Percentiles rank a stretch among this genome's conserved stretches.
Conservation (phyloP, 2,329 filamentous ascomycete genomes). For the Aspergillus brasiliensis region DNA sequence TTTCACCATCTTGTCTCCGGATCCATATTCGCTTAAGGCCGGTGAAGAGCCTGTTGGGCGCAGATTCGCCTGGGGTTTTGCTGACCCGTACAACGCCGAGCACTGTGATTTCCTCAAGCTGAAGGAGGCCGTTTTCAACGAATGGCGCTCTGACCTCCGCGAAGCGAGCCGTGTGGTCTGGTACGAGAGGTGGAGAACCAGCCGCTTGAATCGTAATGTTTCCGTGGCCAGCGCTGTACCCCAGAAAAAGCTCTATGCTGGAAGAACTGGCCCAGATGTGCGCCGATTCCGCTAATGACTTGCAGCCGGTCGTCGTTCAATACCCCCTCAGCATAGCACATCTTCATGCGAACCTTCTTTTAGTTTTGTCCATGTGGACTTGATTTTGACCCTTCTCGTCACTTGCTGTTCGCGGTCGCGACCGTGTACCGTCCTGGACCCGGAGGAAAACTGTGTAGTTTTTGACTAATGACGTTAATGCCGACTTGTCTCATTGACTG, state of each 20-base stretch:
- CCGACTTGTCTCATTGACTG: not conserved
- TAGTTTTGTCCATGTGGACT: not conserved
- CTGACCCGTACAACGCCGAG: slow-evolving; percentile 84
- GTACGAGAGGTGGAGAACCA: slow-evolving; percentile 93
- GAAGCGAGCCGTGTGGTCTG: slow-evolving; percentile 88
- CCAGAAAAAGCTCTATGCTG: slow-evolving; percentile 29
- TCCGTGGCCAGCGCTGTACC: slow-evolving; percentile 16
- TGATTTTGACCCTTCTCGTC: not conserved
- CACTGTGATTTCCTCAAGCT: slow-evolving; percentile 94
- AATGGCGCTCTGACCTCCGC: slow-evolving; percentile 89
- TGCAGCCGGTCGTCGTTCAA: not conserved
- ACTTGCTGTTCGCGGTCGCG: not conserved
- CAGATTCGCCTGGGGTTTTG: slow-evolving; percentile 94
- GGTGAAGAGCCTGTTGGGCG: slow-evolving; percentile 65
- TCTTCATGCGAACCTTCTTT: not conserved
- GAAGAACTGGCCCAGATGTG: slow-evolving; percentile 32
- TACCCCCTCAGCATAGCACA: not conserved
- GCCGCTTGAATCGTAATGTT: slow-evolving; percentile 42
- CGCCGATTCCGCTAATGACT: slow-evolving; percentile 13
- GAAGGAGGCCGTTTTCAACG: slow-evolving; percentile 87
- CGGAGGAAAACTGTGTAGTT: not conserved
- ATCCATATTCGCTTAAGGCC: slow-evolving; percentile 70
- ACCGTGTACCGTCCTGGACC: not conserved
- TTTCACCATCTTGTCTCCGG: slow-evolving; percentile 90
- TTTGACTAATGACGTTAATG: not conserved